Conservation (phyloP, 176 grass and related monocot species). For the Carex pumila region DNA sequence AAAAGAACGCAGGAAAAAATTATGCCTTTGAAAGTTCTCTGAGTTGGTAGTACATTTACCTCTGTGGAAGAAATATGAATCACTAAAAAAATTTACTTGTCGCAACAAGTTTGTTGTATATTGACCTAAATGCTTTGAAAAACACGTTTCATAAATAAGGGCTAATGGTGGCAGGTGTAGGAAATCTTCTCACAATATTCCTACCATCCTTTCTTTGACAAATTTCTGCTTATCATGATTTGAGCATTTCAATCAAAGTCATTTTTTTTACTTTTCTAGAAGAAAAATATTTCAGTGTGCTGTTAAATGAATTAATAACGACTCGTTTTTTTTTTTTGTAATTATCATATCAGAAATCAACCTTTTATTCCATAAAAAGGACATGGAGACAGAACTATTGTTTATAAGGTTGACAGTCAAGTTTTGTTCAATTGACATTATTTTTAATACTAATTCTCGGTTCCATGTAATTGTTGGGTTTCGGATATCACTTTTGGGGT, state of each 20-base stretch:
- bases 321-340: not conserved
- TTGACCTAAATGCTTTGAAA: not conserved
- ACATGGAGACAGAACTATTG: no score
- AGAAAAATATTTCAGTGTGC: not conserved
- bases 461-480: no score
- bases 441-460: not conserved
- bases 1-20: not conserved
- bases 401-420: no score
- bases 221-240: not conserved
- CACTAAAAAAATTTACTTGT: not conserved
- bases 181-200: not conserved
- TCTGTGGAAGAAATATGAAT: not conserved
- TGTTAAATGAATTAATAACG: not conserved
- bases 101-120: not conserved
- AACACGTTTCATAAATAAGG: not conserved
- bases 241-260: not conserved
- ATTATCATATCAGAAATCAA: not conserved
- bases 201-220: not conserved
- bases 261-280: not conserved
- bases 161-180: not conserved
- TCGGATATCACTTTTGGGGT: no score
- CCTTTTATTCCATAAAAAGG: no score
- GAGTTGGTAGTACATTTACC: no score
- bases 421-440: no score
- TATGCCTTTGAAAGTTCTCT: not conserved